A percentile compares a stretch with the other conserved stretches of the same genome.
phyloP scores from a whole-genome alignment of 2,329 filamentous ascomycete genomes.

The Aspergillus clavatus region DNA sequence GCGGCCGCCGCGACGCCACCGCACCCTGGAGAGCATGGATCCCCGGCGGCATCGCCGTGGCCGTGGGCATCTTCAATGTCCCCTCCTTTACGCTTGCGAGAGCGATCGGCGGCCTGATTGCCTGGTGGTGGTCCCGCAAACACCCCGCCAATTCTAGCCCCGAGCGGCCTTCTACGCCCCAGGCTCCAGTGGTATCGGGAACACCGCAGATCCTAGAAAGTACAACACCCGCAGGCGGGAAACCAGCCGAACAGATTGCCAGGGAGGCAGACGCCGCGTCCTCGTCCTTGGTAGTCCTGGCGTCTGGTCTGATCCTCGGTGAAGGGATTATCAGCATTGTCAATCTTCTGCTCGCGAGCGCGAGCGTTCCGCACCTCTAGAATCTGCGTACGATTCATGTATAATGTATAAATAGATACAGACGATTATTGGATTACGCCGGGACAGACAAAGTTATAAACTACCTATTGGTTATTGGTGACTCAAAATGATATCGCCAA shows the following conservation, averaged over 20 bases:
- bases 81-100: slow-evolving; percentile 91
- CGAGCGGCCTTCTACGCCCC: background rate
- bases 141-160: slow-evolving; percentile 23
- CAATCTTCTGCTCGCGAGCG: slow-evolving; percentile 76
- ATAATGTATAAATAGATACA: background rate
- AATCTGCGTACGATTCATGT: too few species aligned
- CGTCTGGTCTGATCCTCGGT: slow-evolving; percentile 82
- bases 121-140: slow-evolving; percentile 69
- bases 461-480: background rate
- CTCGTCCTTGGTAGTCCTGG: slow-evolving; percentile 79
- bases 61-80: slow-evolving; percentile 97
- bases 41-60: slow-evolving; percentile 91
- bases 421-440: background rate
- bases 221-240: background rate
- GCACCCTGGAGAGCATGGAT: slow-evolving; percentile 66
- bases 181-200: background rate
- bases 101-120: slow-evolving; percentile 70
- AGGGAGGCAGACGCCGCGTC: slow-evolving; percentile 34
- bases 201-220: slow-evolving; percentile 1
- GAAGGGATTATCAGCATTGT: slow-evolving; percentile 90
- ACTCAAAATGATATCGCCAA: too few species aligned
- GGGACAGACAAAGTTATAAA: background rate
- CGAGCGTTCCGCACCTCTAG: slow-evolving; percentile 68
- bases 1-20: slow-evolving; percentile 34
- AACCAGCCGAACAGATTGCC: slow-evolving; percentile 39